phyloP scores from a whole-genome alignment of 2,329 filamentous ascomycete species.

The Cladophialophora exuberans region DNA sequence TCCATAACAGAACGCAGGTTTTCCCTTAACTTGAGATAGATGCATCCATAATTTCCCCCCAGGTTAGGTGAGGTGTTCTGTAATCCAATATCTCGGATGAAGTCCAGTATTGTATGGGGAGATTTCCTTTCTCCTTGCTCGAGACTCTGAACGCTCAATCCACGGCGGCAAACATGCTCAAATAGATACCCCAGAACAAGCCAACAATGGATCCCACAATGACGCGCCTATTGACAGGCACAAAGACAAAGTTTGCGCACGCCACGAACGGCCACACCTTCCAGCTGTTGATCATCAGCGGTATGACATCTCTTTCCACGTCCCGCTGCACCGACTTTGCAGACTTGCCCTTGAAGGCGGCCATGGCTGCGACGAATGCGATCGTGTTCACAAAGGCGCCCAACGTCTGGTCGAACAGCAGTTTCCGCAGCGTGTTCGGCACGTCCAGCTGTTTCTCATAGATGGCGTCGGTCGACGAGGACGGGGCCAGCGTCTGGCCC shows the following conservation, averaged over 20 bases:
- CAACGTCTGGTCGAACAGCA: conserved; percentile 61
- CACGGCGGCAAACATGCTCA: conserved; percentile 37
- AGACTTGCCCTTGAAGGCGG: conserved; percentile 48
- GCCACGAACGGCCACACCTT: conserved; percentile 47
- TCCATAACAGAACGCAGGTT: too few relatives aligned
- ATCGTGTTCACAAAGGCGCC: conserved; percentile 60
- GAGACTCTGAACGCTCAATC: too few relatives aligned
- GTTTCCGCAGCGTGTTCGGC: conserved; percentile 59
- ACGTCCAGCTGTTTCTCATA: conserved; percentile 41
- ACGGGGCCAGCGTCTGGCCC: conserved; percentile 42
- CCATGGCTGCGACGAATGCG: conserved; percentile 60
- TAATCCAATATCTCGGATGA: too few relatives aligned
- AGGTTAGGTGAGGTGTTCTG: too few relatives aligned
- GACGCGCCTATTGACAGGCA: conserved; percentile 41
- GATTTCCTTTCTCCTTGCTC: too few relatives aligned
- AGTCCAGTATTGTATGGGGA: too few relatives aligned
- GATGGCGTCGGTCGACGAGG: conserved; percentile 5
- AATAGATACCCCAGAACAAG: conserved; percentile 44
- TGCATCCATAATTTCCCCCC: too few relatives aligned
- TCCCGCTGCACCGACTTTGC: conserved; percentile 39
- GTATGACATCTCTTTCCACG: conserved; percentile 43
- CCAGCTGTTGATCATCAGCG: conserved; percentile 43
- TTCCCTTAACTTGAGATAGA: too few relatives aligned
- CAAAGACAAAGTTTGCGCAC: conserved; percentile 42
- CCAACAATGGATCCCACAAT: conserved; percentile 43